Percentiles rank a stretch among this genome's conserved stretches.
phyloP scores from a whole-genome alignment of 208 protist species.

The Trypanosoma lewisi region DNA sequence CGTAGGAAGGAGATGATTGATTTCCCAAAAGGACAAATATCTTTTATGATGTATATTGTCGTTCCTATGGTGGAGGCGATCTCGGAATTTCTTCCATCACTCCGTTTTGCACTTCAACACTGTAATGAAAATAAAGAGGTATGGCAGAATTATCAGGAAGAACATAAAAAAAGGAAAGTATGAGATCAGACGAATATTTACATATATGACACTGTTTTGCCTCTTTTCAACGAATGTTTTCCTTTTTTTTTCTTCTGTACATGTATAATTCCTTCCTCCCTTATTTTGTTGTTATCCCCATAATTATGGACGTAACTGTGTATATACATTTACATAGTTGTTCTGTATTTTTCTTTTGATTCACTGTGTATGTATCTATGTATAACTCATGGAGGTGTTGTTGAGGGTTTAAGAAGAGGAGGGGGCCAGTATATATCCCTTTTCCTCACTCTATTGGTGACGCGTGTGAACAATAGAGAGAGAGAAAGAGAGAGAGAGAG shows the following conservation, averaged over 20 bases:
- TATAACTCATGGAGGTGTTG: no score
- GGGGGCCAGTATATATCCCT: no score
- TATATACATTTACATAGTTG: no score
- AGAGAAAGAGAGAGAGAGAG: neutral
- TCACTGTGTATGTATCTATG: no score
- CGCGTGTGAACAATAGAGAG: slow-evolving; percentile 7
- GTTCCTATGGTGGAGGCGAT: slow-evolving; percentile 87
- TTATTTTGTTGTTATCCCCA: slow-evolving; percentile 2
- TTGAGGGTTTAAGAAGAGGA: no score
- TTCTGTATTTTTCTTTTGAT: no score
- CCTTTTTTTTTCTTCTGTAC: slow-evolving; percentile 8
- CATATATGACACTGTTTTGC: neutral
- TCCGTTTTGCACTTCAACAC: slow-evolving; percentile 76
- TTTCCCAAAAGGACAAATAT: slow-evolving; percentile 89
- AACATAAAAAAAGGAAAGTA: slow-evolving; percentile 6
- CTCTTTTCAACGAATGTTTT: neutral
- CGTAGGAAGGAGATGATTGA: slow-evolving; percentile 73
- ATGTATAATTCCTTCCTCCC: slow-evolving; percentile 4
- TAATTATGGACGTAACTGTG: neutral
- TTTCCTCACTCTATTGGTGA: no score
- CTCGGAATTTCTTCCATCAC: slow-evolving; percentile 71
- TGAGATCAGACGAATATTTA: neutral
- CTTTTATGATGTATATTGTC: slow-evolving; percentile 93
- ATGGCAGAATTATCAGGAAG: slow-evolving; percentile 62
- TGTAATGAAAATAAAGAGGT: slow-evolving; percentile 85